A percentile compares a stretch with the other conserved stretches of the same genome.
phyloP scores from a whole-genome alignment of 2,329 filamentous ascomycete species.

The Talaromyces albobiverticillius region DNA sequence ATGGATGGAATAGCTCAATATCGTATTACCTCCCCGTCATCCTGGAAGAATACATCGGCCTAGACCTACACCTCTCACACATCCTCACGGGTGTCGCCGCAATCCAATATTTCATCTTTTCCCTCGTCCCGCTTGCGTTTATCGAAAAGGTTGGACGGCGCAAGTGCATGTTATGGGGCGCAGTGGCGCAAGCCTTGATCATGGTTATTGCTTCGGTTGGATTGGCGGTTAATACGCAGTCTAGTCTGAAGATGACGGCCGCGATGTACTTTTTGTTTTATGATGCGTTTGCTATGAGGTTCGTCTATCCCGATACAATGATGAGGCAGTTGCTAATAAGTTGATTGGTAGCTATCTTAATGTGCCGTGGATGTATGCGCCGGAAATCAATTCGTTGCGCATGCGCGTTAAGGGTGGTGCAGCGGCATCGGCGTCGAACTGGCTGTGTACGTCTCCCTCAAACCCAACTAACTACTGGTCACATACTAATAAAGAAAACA shows the following conservation, averaged over 20 bases:
- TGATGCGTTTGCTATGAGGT: constrained; percentile 9
- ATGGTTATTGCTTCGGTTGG: not conserved
- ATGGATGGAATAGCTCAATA: not conserved
- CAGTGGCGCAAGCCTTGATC: not conserved
- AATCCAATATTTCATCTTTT: constrained; percentile 4
- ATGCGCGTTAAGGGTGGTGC: constrained; percentile 51
- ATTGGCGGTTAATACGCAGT: not conserved
- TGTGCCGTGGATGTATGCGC: constrained; percentile 43
- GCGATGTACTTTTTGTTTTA: constrained; percentile 11
- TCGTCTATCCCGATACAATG: not conserved
- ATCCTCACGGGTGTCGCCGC: not conserved
- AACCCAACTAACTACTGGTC: not conserved
- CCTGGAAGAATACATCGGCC: constrained; percentile 2
- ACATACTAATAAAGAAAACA: not conserved
- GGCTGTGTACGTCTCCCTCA: constrained; percentile 23
- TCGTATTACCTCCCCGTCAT: constrained; percentile 5
- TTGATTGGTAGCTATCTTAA: constrained; percentile 17
- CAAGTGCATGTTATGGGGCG: constrained; percentile 6
- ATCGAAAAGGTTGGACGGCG: not conserved
- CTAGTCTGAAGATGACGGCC: constrained; percentile 1
- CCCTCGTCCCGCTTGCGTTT: not conserved
- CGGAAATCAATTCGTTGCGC: constrained; percentile 49
- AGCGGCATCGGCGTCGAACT: constrained; percentile 49
- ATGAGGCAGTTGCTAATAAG: not conserved
- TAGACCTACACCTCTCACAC: not conserved